Base-by-base conservation (phyloP, 2,329 filamentous ascomycete species). In the Aotearoamyces nothofagi region DNA sequence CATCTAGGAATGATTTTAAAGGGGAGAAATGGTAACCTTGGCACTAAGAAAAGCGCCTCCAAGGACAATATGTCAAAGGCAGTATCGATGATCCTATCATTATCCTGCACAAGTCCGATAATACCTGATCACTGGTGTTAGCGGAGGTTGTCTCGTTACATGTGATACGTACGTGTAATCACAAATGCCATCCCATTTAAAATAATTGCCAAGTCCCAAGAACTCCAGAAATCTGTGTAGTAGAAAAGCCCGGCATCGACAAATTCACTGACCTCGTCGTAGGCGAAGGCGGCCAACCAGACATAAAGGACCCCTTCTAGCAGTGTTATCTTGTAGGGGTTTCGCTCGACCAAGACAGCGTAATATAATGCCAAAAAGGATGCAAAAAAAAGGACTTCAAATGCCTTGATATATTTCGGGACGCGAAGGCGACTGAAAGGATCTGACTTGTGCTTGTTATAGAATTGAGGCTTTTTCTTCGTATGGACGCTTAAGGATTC, bases 21-120 rank as follows among this genome's bases (percentile, higher is more conserved):
- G 2, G 24, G 9, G 22, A 8, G 15, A 15, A 26, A 19, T 14
- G 32, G 50, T 40, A 43, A 62, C 58, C 71, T 61, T 23, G 86
- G 86, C 12, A 93, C 78, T 53, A 94, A 75, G 50, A 94, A 87
- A 7, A 94, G 63, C 1, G 83, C 86, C 51, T 93, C 82, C 9
- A 94, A 61, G 0, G 83, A 78, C 13, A 94, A 60, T n/a, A 94
- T 75, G 45, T 94, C 82, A 49, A 93, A 94, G 1, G 83, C 76
- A 3, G 77, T 61, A 35, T 90, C 78, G 26, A 78, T 78, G n/a
- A 82, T 66, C 10, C 61, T 53, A 7, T 58, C 52, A 38, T 75
- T 69, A 13, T 67, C 51, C 29, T 66, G 67, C 13, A 61, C 60
- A 15, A 87, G 50, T 0, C 81, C 82, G 27, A 81, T 55, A 15